These are phyloP conservation scores for Trichophyton benhamiae DNA, from an alignment of 2,329 filamentous ascomycete species.

Conservation along the genomic window DNA sequence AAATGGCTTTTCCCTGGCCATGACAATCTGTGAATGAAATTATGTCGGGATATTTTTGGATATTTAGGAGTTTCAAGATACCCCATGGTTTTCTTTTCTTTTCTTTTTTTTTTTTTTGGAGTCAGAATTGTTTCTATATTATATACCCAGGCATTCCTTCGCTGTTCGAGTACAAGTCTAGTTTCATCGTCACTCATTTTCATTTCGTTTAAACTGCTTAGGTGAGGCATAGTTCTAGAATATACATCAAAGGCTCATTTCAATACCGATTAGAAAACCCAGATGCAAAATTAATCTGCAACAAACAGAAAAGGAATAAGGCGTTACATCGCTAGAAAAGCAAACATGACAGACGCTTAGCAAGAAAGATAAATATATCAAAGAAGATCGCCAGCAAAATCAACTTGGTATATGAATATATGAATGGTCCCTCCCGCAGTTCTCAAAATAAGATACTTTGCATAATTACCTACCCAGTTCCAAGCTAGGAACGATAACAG, in stretches of 20 bases:
- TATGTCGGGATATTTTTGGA: too few relatives aligned
- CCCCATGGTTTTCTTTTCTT: too few relatives aligned
- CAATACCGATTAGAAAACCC: background rate
- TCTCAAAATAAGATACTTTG: too few relatives aligned
- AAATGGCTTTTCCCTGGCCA: constrained; percentile 6
- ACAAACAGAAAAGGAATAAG: background rate
- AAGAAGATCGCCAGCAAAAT: background rate
- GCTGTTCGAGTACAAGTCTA: background rate
- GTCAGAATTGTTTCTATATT: background rate
- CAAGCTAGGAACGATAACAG: constrained; percentile 81
- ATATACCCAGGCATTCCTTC: background rate
- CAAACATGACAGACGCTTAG: background rate
- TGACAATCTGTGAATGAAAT: background rate
- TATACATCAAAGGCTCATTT: background rate
- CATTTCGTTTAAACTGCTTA: background rate
- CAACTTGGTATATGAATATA: too few relatives aligned
- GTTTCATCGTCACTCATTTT: background rate
- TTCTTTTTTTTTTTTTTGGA: too few relatives aligned
- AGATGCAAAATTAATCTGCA: background rate
- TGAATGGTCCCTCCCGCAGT: too few relatives aligned
- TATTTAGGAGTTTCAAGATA: background rate
- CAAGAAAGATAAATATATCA: background rate
- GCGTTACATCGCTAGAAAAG: background rate
- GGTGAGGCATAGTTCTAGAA: background rate
- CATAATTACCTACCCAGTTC: constrained; percentile 53